Percentiles rank a stretch among this genome's conserved stretches.
Conservation (phyloP, 495 filamentous ascomycete genomes). For the Hypoxylon cercidicola region DNA sequence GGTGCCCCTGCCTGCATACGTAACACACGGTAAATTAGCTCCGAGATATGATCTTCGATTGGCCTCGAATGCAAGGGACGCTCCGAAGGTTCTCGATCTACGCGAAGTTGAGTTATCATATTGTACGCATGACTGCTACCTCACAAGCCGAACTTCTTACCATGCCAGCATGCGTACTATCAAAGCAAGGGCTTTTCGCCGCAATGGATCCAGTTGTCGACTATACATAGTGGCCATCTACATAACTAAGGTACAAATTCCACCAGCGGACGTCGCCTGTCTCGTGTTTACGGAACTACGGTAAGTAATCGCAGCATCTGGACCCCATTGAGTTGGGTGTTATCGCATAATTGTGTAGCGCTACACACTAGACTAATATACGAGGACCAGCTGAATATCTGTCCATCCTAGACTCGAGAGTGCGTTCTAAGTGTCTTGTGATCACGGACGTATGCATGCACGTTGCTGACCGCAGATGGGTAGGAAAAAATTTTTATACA, state of each 20-base stretch:
- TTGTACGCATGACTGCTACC: not conserved
- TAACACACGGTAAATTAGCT: constrained; percentile 26
- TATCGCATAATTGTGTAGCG: constrained; percentile 26
- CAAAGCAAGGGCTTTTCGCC: constrained; percentile 5
- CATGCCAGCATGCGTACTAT: not conserved
- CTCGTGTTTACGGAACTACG: constrained; percentile 29
- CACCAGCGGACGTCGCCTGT: constrained; percentile 28
- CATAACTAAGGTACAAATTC: constrained; percentile 7
- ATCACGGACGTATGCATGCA: constrained; percentile 41
- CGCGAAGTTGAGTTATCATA: constrained; percentile 24
- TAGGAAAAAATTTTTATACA: not conserved
- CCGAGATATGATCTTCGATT: constrained; percentile 19
- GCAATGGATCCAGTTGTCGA: constrained; percentile 2
- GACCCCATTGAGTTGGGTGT: constrained; percentile 15
- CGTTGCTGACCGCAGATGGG: constrained; percentile 38
- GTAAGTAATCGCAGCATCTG: constrained; percentile 13
- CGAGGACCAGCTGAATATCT: constrained; percentile 16
- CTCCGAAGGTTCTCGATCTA: constrained; percentile 47
- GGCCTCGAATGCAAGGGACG: constrained; percentile 34
- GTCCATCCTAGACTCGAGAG: constrained; percentile 20
- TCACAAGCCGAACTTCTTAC: not conserved
- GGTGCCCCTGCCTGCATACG: constrained; percentile 21
- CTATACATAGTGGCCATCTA: not conserved
- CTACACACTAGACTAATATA: constrained; percentile 11
- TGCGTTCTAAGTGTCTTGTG: constrained; percentile 38